These are phyloP conservation scores for Kluyveromyces marxianus DNA, from an alignment of 1,139 yeast genomes.

Conservation along the genomic window DNA sequence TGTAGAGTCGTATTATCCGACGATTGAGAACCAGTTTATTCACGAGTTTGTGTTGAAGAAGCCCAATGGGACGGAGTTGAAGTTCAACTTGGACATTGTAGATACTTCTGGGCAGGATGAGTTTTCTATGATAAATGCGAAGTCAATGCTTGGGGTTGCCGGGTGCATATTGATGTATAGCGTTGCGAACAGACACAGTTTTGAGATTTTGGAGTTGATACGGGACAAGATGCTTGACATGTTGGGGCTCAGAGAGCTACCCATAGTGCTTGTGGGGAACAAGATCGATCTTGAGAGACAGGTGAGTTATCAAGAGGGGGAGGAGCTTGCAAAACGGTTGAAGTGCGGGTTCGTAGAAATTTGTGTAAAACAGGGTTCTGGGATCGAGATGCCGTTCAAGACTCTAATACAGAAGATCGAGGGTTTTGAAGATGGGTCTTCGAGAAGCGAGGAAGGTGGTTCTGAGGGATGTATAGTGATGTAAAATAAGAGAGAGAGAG, in stretches of 20 bases:
- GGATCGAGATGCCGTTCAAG: slow-evolving; percentile 61
- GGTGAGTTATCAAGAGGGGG: slow-evolving; percentile 59
- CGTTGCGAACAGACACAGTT: slow-evolving; percentile 70
- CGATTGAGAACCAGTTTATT: slow-evolving; percentile 83
- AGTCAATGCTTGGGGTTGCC: slow-evolving; percentile 75
- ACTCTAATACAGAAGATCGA: slow-evolving; percentile 67
- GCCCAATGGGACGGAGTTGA: slow-evolving; percentile 51
- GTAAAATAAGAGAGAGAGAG: too few species aligned
- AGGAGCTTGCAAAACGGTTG: slow-evolving; percentile 52
- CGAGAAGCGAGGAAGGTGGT: not conserved
- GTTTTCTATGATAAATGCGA: slow-evolving; percentile 75
- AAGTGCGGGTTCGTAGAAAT: slow-evolving; percentile 70
- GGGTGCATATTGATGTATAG: slow-evolving; percentile 81
- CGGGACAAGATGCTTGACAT: slow-evolving; percentile 71
- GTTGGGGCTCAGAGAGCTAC: slow-evolving; percentile 64
- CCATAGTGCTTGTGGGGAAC: slow-evolving; percentile 80
- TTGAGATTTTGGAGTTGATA: slow-evolving; percentile 69
- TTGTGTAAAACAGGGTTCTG: slow-evolving; percentile 62
- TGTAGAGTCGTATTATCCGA: slow-evolving; percentile 85
- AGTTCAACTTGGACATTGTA: slow-evolving; percentile 55
- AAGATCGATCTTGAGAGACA: slow-evolving; percentile 72
- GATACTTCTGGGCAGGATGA: slow-evolving; percentile 98
- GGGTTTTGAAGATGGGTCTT: slow-evolving; percentile 24
- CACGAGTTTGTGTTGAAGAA: slow-evolving; percentile 65
- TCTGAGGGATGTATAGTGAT: too few species aligned